These are phyloP conservation scores for Tylopilus balloui DNA, from an alignment of 768 basidiomycete genomes.

Conservation along the genomic window DNA sequence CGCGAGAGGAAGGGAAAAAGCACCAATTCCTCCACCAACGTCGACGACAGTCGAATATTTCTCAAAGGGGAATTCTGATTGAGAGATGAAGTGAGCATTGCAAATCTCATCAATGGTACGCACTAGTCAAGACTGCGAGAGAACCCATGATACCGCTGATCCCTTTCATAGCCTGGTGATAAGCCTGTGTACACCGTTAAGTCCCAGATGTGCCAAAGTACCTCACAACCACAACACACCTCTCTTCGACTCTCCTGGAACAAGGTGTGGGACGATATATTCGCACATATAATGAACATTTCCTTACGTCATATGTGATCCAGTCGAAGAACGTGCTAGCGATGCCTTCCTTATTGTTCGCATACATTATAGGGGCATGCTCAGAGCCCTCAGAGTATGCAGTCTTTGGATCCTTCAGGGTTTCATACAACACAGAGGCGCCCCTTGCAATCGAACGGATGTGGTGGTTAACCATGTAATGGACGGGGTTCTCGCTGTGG, in stretches of 20 bases:
- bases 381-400: slow-evolving; percentile 19
- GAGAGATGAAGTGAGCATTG: neutral
- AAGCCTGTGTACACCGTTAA: slow-evolving; percentile 11
- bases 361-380: slow-evolving; percentile 21
- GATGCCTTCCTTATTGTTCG: slow-evolving; percentile 15
- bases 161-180: slow-evolving; percentile 24
- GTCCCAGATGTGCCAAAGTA: neutral
- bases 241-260: slow-evolving; percentile 18
- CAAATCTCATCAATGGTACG: neutral
- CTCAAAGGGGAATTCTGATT: slow-evolving; percentile 32
- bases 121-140: slow-evolving; percentile 22
- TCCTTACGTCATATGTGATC: slow-evolving; percentile 21
- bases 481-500: slow-evolving; percentile 20
- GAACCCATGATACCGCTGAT: slow-evolving; percentile 23
- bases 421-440: slow-evolving; percentile 23
- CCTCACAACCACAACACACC: slow-evolving; percentile 7
- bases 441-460: slow-evolving; percentile 16
- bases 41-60: slow-evolving; percentile 31
- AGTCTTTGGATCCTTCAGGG: slow-evolving; percentile 21
- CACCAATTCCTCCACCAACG: slow-evolving; percentile 34
- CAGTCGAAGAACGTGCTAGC: slow-evolving; percentile 24
- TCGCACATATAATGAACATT: neutral
- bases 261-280: neutral
- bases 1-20: slow-evolving; percentile 28
- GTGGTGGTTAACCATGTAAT: slow-evolving; percentile 19